Conservation (phyloP, 2,329 filamentous ascomycete genomes). For the Pseudocercospora ulei region DNA sequence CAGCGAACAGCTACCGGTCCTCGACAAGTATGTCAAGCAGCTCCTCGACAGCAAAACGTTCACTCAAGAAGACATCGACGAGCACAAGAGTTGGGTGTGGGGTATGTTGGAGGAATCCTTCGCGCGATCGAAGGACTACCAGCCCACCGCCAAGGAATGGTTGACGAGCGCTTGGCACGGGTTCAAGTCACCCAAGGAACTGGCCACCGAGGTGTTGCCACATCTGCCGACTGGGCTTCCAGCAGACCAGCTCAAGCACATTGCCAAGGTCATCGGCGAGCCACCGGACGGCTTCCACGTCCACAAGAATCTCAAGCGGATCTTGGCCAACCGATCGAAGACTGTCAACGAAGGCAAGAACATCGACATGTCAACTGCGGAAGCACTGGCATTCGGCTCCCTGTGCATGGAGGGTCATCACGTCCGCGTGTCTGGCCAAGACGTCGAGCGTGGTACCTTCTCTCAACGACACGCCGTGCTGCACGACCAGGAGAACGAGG, state of each 20-base stretch:
- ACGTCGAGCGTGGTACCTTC: slow-evolving; percentile 98
- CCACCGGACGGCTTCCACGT: slow-evolving; percentile 76
- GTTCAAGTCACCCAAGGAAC: slow-evolving; percentile 97
- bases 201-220: slow-evolving; percentile 85
- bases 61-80: slow-evolving; percentile 92
- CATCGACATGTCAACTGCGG: slow-evolving; percentile 95
- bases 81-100: slow-evolving; percentile 99
- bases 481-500: slow-evolving; percentile 92
- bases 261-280: slow-evolving; percentile 68
- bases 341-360: slow-evolving; percentile 81
- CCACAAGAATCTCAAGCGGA: slow-evolving; percentile 95
- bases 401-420: slow-evolving; percentile 90
- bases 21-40: slow-evolving; percentile 86
- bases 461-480: slow-evolving; percentile 95
- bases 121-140: slow-evolving; percentile 92
- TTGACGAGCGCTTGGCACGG: slow-evolving; percentile 98
- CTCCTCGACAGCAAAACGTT: slow-evolving; percentile 87
- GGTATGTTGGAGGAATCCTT: slow-evolving; percentile 98
- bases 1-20: slow-evolving; percentile 67
- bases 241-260: slow-evolving; percentile 61
- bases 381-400: slow-evolving; percentile 87
- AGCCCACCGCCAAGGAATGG: slow-evolving; percentile 95
- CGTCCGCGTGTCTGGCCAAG: slow-evolving; percentile 93
- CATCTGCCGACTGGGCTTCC: slow-evolving; percentile 81
- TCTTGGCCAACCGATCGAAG: slow-evolving; percentile 80